phyloP scores from a whole-genome alignment of 169 alveolate genomes.

The Blepharisma undulans region DNA sequence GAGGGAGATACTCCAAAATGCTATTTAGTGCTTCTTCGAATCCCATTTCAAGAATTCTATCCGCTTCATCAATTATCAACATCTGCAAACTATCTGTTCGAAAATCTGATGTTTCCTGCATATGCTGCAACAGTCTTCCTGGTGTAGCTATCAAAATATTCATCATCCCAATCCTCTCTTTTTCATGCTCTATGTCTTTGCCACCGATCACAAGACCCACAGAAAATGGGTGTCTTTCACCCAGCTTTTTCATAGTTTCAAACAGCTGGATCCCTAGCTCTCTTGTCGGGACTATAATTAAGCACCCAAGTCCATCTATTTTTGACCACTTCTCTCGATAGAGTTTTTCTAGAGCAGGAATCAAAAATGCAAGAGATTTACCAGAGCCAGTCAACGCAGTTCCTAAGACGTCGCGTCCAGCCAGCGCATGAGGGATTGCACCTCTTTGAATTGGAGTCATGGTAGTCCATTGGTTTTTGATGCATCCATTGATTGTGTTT shows the following conservation, averaged over 20 bases:
- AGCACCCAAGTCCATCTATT: constrained; percentile 81
- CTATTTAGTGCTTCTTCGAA: constrained; percentile 85
- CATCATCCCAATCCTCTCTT: constrained; percentile 76
- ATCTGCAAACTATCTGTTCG: constrained; percentile 83
- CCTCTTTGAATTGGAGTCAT: constrained; percentile 90
- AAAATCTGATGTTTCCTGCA: constrained; percentile 91
- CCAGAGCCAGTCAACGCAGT: constrained; percentile 95
- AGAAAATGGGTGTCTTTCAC: constrained; percentile 84
- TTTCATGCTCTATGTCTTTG: constrained; percentile 87
- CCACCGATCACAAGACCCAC: constrained; percentile 95
- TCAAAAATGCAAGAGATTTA: constrained; percentile 89
- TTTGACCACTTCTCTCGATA: constrained; percentile 81
- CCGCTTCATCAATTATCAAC: constrained; percentile 88
- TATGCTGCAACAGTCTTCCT: constrained; percentile 94
- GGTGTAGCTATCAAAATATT: constrained; percentile 93
- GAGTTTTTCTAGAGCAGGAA: constrained; percentile 91
- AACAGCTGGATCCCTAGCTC: constrained; percentile 92
- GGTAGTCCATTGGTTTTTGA: constrained; percentile 77
- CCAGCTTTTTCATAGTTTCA: constrained; percentile 88
- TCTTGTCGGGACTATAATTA: constrained; percentile 90
- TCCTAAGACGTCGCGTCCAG: constrained; percentile 90
- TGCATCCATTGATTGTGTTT: constrained; percentile 81
- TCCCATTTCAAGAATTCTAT: constrained; percentile 88
- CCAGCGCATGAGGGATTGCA: constrained; percentile 88
- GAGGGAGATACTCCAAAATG: constrained; percentile 86